These are phyloP conservation scores for Rhynchospora tenuis DNA, from an alignment of 176 grass and related monocot genomes.

Conservation along the genomic window DNA sequence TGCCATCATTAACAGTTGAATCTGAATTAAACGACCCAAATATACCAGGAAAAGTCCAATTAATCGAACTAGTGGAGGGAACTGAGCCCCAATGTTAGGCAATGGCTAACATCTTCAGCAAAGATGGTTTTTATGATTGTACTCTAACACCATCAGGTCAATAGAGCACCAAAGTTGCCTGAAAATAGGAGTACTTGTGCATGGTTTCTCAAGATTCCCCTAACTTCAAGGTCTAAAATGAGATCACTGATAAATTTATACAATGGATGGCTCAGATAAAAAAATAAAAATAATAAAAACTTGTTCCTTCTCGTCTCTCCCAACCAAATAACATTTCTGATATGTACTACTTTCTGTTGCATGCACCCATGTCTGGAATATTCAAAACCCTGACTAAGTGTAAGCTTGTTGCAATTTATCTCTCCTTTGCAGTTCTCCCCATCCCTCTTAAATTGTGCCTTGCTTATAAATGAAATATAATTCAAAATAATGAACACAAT, in stretches of 20 bases:
- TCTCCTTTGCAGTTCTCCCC: neutral
- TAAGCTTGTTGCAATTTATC: neutral
- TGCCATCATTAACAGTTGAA: neutral
- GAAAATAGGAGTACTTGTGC: neutral
- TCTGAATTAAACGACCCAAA: neutral
- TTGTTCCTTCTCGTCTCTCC: neutral
- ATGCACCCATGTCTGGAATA: too few species aligned
- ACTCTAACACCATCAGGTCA: neutral
- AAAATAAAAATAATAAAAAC: neutral
- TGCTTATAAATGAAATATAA: neutral
- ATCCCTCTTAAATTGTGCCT: neutral
- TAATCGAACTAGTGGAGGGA: neutral
- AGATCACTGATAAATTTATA: neutral
- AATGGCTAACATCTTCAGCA: neutral
- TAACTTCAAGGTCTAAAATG: neutral
- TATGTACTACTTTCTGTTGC: too few species aligned
- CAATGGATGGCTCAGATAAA: neutral
- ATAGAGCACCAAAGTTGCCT: neutral
- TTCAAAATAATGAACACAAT: neutral
- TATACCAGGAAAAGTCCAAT: neutral
- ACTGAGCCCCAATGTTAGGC: neutral
- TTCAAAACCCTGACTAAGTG: neutral
- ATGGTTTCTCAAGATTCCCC: neutral
- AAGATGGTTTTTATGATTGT: neutral
- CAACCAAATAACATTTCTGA: neutral